Conservation (phyloP, 2,329 filamentous ascomycete species). For the Thermoascus crustaceus region DNA sequence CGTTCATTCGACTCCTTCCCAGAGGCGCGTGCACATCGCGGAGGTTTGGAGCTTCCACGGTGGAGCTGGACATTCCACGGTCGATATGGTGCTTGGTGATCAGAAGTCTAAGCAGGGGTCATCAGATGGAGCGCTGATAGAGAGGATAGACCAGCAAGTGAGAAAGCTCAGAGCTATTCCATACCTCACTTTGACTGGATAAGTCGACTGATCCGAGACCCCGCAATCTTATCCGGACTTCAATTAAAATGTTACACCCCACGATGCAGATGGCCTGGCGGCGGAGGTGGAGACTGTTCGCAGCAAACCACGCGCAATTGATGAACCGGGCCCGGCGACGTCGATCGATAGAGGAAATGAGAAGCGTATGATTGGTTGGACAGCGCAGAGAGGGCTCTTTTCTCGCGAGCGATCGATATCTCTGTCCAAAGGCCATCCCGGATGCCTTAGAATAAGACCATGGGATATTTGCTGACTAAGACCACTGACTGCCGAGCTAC, state of each 20-base stretch:
- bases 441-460: background rate
- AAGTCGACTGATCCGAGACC: background rate
- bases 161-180: too few relatives aligned
- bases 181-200: too few relatives aligned
- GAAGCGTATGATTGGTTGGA: background rate
- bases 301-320: background rate
- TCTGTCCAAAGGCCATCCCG: background rate
- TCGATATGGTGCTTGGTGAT: too few relatives aligned
- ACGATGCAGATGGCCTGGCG: background rate
- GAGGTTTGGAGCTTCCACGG: too few relatives aligned
- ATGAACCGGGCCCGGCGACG: background rate
- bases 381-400: background rate
- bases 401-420: background rate
- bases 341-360: background rate
- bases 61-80: too few relatives aligned
- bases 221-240: background rate
- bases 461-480: background rate
- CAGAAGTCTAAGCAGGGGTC: too few relatives aligned
- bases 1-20: background rate
- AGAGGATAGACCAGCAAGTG: too few relatives aligned
- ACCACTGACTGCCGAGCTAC: background rate
- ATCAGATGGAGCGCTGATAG: too few relatives aligned
- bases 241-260: background rate
- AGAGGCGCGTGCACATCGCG: background rate
- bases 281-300: slow-evolving; percentile 1